These are phyloP conservation scores for Elymus sibiricus DNA, from an alignment of 176 grass and related monocot species.

Conservation along the genomic window DNA sequence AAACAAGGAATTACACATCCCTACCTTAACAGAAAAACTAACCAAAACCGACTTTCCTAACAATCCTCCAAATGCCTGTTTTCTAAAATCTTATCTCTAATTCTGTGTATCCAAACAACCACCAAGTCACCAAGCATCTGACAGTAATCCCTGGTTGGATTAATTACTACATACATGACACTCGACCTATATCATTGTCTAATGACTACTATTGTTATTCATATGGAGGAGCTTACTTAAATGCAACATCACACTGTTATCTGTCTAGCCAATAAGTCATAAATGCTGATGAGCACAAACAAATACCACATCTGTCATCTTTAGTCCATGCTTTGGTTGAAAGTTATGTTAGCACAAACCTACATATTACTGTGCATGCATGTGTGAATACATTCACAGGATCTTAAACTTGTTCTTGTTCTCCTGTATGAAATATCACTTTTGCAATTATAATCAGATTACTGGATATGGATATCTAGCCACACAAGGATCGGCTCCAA, in stretches of 20 bases:
- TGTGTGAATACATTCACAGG: not conserved
- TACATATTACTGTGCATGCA: not conserved
- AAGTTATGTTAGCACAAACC: not conserved
- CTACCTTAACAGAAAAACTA: no score
- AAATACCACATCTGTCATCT: not conserved
- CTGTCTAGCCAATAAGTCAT: not conserved
- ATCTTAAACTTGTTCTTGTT: not conserved
- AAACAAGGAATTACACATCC: no score
- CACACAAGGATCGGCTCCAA: no score
- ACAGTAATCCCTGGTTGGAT: not conserved
- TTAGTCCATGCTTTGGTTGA: conserved; percentile 10
- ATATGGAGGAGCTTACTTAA: conserved; percentile 4
- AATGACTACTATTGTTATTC: not conserved
- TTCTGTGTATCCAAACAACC: no score
- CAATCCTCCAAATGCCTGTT: no score
- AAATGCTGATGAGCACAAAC: not conserved
- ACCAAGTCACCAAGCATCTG: not conserved
- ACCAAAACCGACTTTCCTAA: no score
- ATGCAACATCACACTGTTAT: conserved; percentile 8
- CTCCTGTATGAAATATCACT: not conserved
- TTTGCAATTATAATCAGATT: not conserved
- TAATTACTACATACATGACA: conserved; percentile 3
- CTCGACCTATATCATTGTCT: not conserved
- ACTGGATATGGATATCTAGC: not conserved
- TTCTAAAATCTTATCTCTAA: no score